Percentiles rank a stretch among this genome's conserved stretches.
phyloP scores from a whole-genome alignment of 176 grass and related monocot genomes.

The Bolboschoenus planiculmis region DNA sequence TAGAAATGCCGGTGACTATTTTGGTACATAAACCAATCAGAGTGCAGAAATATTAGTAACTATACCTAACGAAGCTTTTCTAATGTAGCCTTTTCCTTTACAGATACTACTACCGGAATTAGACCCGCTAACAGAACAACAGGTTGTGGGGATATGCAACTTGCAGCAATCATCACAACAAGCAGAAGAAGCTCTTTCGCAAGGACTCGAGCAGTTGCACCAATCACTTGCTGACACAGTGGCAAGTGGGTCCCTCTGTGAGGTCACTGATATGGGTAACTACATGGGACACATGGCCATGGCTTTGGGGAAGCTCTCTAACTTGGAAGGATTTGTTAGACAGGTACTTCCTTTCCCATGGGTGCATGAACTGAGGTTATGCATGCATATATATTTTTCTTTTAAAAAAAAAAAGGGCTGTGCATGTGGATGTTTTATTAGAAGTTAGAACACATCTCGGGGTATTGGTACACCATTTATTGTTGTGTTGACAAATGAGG shows the following conservation, averaged over 20 bases:
- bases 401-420: background rate
- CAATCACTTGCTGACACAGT: conserved; percentile 59
- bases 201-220: conserved; percentile 78
- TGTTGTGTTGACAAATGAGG: background rate
- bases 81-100: background rate
- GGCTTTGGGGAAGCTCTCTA: conserved; percentile 67
- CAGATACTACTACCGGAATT: conserved; percentile 64
- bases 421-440: background rate
- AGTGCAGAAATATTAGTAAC: background rate
- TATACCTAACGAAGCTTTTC: background rate
- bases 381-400: background rate
- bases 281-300: conserved; percentile 92
- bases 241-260: conserved; percentile 37
- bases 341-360: conserved; percentile 40
- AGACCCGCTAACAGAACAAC: conserved; percentile 82
- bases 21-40: background rate
- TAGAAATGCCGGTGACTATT: background rate
- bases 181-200: conserved; percentile 88
- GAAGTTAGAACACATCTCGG: background rate
- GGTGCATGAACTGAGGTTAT: background rate
- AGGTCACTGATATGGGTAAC: conserved; percentile 32
- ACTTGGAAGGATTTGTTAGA: conserved; percentile 80
- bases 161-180: conserved; percentile 82
- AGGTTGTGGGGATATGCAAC: conserved; percentile 61
- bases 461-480: background rate